A percentile compares a stretch with the other conserved stretches of the same genome.
phyloP scores from a whole-genome alignment of 225 moss, liverwort and hornwort species.

The Climacium dendroides region DNA sequence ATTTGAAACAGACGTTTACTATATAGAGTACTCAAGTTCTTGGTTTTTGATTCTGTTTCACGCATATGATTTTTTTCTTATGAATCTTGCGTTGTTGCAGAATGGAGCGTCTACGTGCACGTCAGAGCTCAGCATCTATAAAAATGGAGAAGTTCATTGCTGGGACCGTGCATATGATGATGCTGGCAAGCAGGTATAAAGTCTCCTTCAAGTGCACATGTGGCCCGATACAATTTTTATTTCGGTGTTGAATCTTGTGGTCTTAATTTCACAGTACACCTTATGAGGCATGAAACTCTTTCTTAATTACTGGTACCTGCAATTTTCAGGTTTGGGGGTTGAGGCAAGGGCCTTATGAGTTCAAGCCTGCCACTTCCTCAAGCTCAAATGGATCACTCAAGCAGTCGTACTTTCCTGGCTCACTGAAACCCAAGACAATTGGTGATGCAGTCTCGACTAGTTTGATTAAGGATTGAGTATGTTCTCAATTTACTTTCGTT shows the following conservation, averaged over 20 bases:
- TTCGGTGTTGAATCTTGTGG: neutral
- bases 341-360: conserved; percentile 85
- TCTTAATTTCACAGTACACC: neutral
- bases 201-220: neutral
- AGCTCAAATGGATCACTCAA: conserved; percentile 21
- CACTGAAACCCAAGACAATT: conserved; percentile 15
- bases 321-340: conserved; percentile 78
- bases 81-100: conserved; percentile 12
- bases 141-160: conserved; percentile 71
- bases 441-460: conserved; percentile 24
- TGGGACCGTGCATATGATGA: conserved; percentile 99
- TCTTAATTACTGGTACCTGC: neutral
- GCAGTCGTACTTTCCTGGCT: conserved; percentile 21
- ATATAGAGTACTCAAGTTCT: neutral
- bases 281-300: neutral
- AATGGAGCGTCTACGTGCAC: conserved; percentile 93
- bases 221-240: neutral
- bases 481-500: neutral
- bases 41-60: neutral
- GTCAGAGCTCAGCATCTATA: conserved; percentile 67
- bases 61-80: neutral
- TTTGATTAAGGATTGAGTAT: neutral
- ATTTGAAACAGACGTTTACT: neutral
- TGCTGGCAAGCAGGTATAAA: conserved; percentile 74
- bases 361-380: conserved; percentile 38